A percentile compares a stretch with the other conserved stretches of the same genome.
These are phyloP conservation scores for Suillus spraguei DNA, from an alignment of 768 basidiomycete genomes.

Conservation along the genomic window DNA sequence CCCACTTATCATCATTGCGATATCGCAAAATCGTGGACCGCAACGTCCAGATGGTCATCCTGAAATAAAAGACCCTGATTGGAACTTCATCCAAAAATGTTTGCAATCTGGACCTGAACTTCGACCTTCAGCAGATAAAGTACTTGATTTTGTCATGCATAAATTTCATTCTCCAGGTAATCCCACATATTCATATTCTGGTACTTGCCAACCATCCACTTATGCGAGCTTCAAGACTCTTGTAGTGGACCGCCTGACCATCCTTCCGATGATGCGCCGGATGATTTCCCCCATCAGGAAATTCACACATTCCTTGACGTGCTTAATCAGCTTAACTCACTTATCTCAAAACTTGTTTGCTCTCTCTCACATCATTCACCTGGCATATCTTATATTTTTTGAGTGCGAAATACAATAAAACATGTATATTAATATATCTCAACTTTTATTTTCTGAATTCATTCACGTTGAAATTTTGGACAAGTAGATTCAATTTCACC, in stretches of 20 bases:
- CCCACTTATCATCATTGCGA: too few species aligned
- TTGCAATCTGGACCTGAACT: background rate
- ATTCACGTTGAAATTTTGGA: too few species aligned
- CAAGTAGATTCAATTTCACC: too few species aligned
- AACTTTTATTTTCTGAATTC: too few species aligned
- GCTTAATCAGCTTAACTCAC: too few species aligned
- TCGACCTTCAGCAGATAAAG: background rate
- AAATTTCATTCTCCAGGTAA: background rate
- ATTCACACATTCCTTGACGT: too few species aligned
- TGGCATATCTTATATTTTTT: too few species aligned
- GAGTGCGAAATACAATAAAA: too few species aligned
- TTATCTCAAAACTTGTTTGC: too few species aligned
- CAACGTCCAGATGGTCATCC: background rate
- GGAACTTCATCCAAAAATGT: background rate
- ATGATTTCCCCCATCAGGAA: background rate
- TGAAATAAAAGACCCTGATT: background rate
- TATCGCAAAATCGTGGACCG: background rate
- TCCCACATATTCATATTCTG: background rate
- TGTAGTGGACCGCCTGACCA: background rate
- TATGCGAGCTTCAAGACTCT: background rate
- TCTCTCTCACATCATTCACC: too few species aligned
- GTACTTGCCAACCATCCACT: background rate
- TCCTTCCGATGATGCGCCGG: background rate
- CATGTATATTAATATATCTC: too few species aligned
- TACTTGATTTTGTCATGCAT: background rate